phyloP scores from a whole-genome alignment of 2,329 filamentous ascomycete genomes.

The Colletotrichum spaethianum region DNA sequence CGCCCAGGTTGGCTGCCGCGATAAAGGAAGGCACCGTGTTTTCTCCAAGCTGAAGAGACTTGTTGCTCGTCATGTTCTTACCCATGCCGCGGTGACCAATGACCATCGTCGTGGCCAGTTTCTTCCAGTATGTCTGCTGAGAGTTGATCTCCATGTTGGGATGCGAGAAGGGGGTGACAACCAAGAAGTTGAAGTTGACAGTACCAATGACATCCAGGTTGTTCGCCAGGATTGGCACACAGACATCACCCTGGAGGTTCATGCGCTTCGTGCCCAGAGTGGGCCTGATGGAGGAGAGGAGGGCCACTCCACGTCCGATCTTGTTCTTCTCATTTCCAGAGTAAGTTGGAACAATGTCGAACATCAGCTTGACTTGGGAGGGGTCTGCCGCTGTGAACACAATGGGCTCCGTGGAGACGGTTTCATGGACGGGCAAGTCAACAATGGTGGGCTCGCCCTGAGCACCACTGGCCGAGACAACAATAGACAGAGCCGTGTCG shows the following conservation, averaged over 20 bases:
- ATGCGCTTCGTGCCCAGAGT: conserved; percentile 88
- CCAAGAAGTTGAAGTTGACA: conserved; percentile 96
- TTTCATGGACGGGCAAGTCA: conserved; percentile 93
- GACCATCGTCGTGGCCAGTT: conserved; percentile 88
- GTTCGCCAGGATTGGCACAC: conserved; percentile 89
- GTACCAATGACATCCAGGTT: conserved; percentile 92
- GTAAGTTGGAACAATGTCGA: conserved; percentile 97
- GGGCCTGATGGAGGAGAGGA: conserved; percentile 89
- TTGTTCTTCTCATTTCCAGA: conserved; percentile 90
- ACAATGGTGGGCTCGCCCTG: conserved; percentile 89
- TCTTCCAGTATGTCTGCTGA: conserved; percentile 97
- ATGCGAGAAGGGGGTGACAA: conserved; percentile 95
- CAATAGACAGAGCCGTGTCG: conserved; percentile 92
- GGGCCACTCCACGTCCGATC: conserved; percentile 88
- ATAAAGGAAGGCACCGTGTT: conserved; percentile 98
- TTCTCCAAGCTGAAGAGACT: conserved; percentile 93
- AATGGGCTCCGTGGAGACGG: conserved; percentile 93
- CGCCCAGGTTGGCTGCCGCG: conserved; percentile 92
- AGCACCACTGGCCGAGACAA: conserved; percentile 88
- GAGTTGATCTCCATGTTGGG: conserved; percentile 94
- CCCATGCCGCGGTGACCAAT: conserved; percentile 83
- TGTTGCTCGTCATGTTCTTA: conserved; percentile 88
- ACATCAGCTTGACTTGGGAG: conserved; percentile 87
- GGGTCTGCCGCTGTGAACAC: conserved; percentile 87
- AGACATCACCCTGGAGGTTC: conserved; percentile 91